Evolutionary conservation across 1,284 basidiomycete species (phyloP).

Genomic region (Stygiomarasmius scandens): DNA sequence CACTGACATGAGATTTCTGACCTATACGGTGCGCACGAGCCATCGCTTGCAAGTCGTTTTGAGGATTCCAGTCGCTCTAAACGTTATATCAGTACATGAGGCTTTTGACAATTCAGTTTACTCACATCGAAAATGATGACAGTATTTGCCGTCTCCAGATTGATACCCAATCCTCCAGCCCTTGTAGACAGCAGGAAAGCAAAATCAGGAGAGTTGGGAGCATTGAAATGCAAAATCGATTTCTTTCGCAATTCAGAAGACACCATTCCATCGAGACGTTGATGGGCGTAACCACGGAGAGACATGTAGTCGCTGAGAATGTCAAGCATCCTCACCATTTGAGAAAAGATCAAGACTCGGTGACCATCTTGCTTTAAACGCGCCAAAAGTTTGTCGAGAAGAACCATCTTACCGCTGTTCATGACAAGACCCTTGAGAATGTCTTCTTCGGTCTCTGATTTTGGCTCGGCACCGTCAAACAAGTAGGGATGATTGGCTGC

Average conservation of each 20-base stretch:
- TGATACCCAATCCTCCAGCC: conserved; percentile 98
- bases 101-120: conserved; percentile 15
- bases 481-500: conserved; percentile 98
- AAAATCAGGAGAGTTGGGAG: conserved; percentile 92
- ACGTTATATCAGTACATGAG: neutral
- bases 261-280: conserved; percentile 95
- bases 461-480: conserved; percentile 93
- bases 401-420: conserved; percentile 97
- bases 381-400: conserved; percentile 91
- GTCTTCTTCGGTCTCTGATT: conserved; percentile 79
- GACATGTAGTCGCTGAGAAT: conserved; percentile 98
- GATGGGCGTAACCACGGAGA: conserved; percentile 90
- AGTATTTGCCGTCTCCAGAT: conserved; percentile 96
- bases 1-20: conserved; percentile 97
- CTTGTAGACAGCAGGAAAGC: conserved; percentile 96
- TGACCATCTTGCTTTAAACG: conserved; percentile 92
- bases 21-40: conserved; percentile 97
- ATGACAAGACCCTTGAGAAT: conserved; percentile 95
- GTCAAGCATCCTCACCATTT: conserved; percentile 99
- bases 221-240: conserved; percentile 97
- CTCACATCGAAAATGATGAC: conserved; percentile 98
- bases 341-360: conserved; percentile 97
- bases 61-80: conserved; percentile 94
- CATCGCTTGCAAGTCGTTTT: conserved; percentile 99
- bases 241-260: conserved; percentile 91